A percentile compares a stretch with the other conserved stretches of the same genome.
Conservation (phyloP, 352 stramenopile genomes). For the Globisporangium nagaii region DNA sequence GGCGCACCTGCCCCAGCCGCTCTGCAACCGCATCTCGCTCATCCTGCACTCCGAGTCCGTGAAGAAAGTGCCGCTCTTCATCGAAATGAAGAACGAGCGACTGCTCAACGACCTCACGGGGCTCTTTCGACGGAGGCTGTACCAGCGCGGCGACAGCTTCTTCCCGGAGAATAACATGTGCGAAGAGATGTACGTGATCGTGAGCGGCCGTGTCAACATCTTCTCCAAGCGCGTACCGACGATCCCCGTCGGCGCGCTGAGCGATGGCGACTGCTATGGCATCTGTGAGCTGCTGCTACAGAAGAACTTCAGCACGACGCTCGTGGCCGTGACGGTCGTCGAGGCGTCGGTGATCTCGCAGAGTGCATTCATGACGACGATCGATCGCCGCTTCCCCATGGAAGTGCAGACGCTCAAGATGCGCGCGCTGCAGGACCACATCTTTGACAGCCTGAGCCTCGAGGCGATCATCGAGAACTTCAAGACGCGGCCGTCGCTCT, state of each 20-base stretch:
- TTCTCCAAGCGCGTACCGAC: slow-evolving; percentile 31
- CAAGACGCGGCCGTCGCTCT: slow-evolving; percentile 24
- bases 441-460: slow-evolving; percentile 37
- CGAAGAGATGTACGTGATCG: slow-evolving; percentile 66
- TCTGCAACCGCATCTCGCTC: slow-evolving; percentile 65
- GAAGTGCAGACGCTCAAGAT: slow-evolving; percentile 33
- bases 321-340: slow-evolving; percentile 46
- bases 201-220: slow-evolving; percentile 54
- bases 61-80: slow-evolving; percentile 53
- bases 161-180: slow-evolving; percentile 56
- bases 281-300: slow-evolving; percentile 60
- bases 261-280: slow-evolving; percentile 53
- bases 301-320: slow-evolving; percentile 40
- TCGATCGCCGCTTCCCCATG: slow-evolving; percentile 39
- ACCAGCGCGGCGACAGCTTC: slow-evolving; percentile 60
- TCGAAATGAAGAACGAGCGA: slow-evolving; percentile 43
- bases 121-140: slow-evolving; percentile 55
- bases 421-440: slow-evolving; percentile 38
- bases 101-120: slow-evolving; percentile 64
- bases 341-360: slow-evolving; percentile 52
- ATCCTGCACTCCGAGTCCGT: slow-evolving; percentile 68
- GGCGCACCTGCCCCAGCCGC: slow-evolving; percentile 39
- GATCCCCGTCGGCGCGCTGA: slow-evolving; percentile 46
- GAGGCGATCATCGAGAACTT: slow-evolving; percentile 54
- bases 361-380: slow-evolving; percentile 32